Evolutionary conservation across 2,329 filamentous ascomycete species (phyloP).

Genomic region (Pseudogymnoascus sp.): DNA sequence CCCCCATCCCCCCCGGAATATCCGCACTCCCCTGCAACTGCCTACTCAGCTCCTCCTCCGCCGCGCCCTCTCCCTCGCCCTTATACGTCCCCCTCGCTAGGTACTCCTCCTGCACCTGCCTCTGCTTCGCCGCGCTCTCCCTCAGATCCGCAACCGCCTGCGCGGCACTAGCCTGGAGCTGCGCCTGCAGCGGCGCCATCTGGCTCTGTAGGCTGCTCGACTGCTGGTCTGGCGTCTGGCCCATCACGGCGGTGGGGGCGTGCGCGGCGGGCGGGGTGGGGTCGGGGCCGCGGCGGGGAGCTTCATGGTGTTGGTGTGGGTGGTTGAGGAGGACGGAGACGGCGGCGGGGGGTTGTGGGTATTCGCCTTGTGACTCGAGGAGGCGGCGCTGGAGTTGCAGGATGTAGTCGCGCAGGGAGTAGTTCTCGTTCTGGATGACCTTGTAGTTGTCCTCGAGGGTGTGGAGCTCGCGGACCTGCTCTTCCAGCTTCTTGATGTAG

Average conservation of each 20-base stretch:
- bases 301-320: slow-evolving; percentile 31
- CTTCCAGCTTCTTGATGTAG: slow-evolving; percentile 96
- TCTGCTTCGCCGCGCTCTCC: neutral
- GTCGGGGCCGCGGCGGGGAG: slow-evolving; percentile 20
- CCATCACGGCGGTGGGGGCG: slow-evolving; percentile 17
- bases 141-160: slow-evolving; percentile 27
- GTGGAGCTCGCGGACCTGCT: slow-evolving; percentile 77
- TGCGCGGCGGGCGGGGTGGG: slow-evolving; percentile 19
- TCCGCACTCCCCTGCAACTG: slow-evolving; percentile 36
- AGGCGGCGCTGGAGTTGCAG: slow-evolving; percentile 82
- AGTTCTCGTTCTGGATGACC: slow-evolving; percentile 79
- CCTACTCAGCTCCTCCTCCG: slow-evolving; percentile 47
- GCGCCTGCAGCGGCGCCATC: slow-evolving; percentile 29
- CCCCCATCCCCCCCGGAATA: neutral
- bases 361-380: slow-evolving; percentile 74
- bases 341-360: slow-evolving; percentile 74
- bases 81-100: slow-evolving; percentile 9
- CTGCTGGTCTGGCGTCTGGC: neutral
- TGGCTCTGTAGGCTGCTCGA: slow-evolving; percentile 14
- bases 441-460: slow-evolving; percentile 73
- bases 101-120: slow-evolving; percentile 5
- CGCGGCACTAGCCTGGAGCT: slow-evolving; percentile 32
- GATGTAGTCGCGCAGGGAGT: slow-evolving; percentile 84
- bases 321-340: slow-evolving; percentile 55
- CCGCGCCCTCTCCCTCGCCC: slow-evolving; percentile 30